Percentiles rank a stretch among this genome's conserved stretches.
Evolutionary conservation across 495 filamentous ascomycete species (phyloP).

Genomic region (Aspergillus bridgeri): DNA sequence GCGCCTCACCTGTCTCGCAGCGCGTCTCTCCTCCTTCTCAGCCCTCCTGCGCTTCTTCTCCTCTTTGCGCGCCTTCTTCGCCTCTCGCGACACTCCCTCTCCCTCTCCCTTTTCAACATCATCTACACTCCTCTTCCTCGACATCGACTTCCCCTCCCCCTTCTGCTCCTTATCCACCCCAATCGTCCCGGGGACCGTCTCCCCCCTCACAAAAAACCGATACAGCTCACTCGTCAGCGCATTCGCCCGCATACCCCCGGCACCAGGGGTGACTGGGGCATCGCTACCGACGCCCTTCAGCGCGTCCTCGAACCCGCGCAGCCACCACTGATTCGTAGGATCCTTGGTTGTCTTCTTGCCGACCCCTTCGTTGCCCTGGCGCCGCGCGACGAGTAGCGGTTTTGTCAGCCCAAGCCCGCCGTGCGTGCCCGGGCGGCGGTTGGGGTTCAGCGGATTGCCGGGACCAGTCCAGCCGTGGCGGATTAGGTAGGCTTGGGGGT

Average conservation of each 20-base stretch:
- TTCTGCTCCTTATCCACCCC: slow-evolving; percentile 14
- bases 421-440: slow-evolving; percentile 55
- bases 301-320: slow-evolving; percentile 74
- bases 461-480: slow-evolving; percentile 76
- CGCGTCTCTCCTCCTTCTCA: slow-evolving; percentile 30
- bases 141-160: slow-evolving; percentile 16
- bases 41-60: slow-evolving; percentile 30
- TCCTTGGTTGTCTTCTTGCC: slow-evolving; percentile 64
- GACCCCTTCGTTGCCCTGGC: slow-evolving; percentile 65
- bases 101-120: slow-evolving; percentile 12
- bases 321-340: slow-evolving; percentile 72
- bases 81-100: slow-evolving; percentile 28
- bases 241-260: slow-evolving; percentile 26
- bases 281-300: slow-evolving; percentile 57
- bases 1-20: slow-evolving; percentile 26
- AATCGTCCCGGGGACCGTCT: slow-evolving; percentile 66
- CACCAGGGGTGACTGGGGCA: slow-evolving; percentile 3
- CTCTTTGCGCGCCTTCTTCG: slow-evolving; percentile 22
- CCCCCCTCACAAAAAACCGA: slow-evolving; percentile 74
- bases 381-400: slow-evolving; percentile 65
- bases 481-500: slow-evolving; percentile 66
- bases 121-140: slow-evolving; percentile 36
- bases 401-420: slow-evolving; percentile 62
- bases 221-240: slow-evolving; percentile 64
- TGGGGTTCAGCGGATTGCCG: slow-evolving; percentile 70